Evolutionary conservation across 805 yeast species (phyloP).

Genomic region (Debaryomyces prosopidis): DNA sequence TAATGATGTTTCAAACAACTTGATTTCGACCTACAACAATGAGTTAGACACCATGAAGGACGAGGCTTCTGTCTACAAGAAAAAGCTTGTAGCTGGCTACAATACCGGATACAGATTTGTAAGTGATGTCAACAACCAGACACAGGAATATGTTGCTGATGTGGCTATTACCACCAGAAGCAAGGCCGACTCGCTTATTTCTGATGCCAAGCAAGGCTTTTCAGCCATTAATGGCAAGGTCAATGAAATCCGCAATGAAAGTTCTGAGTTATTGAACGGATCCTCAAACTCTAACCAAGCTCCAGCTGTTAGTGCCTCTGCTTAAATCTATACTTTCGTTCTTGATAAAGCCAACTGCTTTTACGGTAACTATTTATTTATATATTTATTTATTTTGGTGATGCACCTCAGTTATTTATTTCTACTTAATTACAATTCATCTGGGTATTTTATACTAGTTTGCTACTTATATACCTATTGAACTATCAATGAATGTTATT

Average conservation of each 20-base stretch:
- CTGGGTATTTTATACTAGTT: neutral
- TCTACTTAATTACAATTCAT: neutral
- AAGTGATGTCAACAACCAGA: conserved; percentile 35
- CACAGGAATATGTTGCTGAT: conserved; percentile 40
- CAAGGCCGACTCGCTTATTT: conserved; percentile 31
- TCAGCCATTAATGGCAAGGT: conserved; percentile 10
- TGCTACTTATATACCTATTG: neutral
- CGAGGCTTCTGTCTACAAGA: conserved; percentile 15
- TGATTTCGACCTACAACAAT: conserved; percentile 34
- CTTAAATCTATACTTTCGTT: conserved; percentile 9
- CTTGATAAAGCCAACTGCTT: neutral
- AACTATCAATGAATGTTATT: neutral
- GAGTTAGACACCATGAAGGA: conserved; percentile 24
- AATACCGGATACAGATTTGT: conserved; percentile 34
- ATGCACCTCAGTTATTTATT: neutral
- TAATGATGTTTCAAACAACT: conserved; percentile 26
- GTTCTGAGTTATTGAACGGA: conserved; percentile 11
- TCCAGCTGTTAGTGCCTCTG: conserved; percentile 23
- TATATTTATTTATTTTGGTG: neutral
- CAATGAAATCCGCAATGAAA: conserved; percentile 10
- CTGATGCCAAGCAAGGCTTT: conserved; percentile 20
- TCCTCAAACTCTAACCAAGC: conserved; percentile 9
- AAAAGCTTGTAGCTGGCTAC: conserved; percentile 31
- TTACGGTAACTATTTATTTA: neutral
- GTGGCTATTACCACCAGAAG: conserved; percentile 33